These are phyloP conservation scores for Stentor roeselii DNA, from an alignment of 73 alveolate species.

Conservation along the genomic window DNA sequence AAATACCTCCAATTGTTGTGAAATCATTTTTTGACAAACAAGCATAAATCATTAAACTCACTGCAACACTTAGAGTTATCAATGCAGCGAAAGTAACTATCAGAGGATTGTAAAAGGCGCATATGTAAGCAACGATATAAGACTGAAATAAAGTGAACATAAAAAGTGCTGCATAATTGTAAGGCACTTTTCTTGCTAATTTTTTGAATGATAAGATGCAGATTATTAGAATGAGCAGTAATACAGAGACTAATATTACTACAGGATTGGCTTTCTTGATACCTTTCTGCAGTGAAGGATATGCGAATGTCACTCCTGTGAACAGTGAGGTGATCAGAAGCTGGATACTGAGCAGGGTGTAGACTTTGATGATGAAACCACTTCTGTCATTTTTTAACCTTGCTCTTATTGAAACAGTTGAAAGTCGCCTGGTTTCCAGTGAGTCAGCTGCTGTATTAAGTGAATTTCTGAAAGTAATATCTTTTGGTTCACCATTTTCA, in stretches of 20 bases:
- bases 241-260: background rate
- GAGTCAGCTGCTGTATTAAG: no score
- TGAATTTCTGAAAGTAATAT: no score
- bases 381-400: constrained; percentile 29
- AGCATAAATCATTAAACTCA: constrained; percentile 87
- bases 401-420: no score
- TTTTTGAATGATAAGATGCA: constrained; percentile 28
- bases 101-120: constrained; percentile 55
- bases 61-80: constrained; percentile 81
- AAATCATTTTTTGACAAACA: constrained; percentile 76
- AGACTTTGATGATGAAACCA: constrained; percentile 90
- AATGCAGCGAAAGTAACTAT: constrained; percentile 80
- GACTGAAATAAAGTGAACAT: constrained; percentile 84
- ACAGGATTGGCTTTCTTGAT: background rate
- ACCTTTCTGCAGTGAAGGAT: background rate
- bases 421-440: no score
- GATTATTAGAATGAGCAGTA: constrained; percentile 26
- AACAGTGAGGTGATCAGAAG: constrained; percentile 50
- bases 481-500: no score
- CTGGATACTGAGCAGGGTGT: constrained; percentile 68
- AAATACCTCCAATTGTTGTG: constrained; percentile 68
- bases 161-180: constrained; percentile 70
- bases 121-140: constrained; percentile 69
- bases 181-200: constrained; percentile 74
- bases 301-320: constrained; percentile 8